Conservation (phyloP, 2,329 filamentous ascomycete genomes). For the Akanthomyces dipterigenus region DNA sequence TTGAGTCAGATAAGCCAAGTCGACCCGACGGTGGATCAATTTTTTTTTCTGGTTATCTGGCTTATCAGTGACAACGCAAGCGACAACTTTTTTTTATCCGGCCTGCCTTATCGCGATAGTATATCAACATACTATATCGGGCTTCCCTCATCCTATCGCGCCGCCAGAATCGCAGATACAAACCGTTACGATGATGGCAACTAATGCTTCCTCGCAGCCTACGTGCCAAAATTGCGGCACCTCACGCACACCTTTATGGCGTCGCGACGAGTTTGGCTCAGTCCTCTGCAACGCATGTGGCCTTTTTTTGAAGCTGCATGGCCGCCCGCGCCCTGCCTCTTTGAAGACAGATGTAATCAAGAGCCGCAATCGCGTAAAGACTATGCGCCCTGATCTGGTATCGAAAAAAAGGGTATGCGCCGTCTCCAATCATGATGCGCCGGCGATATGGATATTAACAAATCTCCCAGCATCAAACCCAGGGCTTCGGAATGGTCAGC, state of each 20-base stretch:
- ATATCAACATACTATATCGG: slow-evolving; percentile 21
- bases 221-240: slow-evolving; percentile 95
- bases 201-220: slow-evolving; percentile 68
- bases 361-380: slow-evolving; percentile 96
- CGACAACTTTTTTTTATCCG: slow-evolving; percentile 28
- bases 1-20: slow-evolving; percentile 10
- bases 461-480: slow-evolving; percentile 24
- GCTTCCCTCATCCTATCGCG: slow-evolving; percentile 19
- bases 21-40: slow-evolving; percentile 5
- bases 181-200: slow-evolving; percentile 42
- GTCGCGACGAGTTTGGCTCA: slow-evolving; percentile 89
- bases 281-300: slow-evolving; percentile 98
- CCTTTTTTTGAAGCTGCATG: slow-evolving; percentile 93
- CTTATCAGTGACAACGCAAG: slow-evolving; percentile 30
- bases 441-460: not conserved
- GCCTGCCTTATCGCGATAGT: slow-evolving; percentile 34
- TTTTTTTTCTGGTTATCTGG: slow-evolving; percentile 18
- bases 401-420: slow-evolving; percentile 73
- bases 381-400: slow-evolving; percentile 66
- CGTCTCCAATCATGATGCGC: not conserved
- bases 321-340: slow-evolving; percentile 85
- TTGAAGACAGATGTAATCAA: slow-evolving; percentile 99
- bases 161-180: slow-evolving; percentile 23
- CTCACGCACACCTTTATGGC: slow-evolving; percentile 93
- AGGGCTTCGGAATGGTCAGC: slow-evolving; percentile 32